These are phyloP conservation scores for Teratosphaeria viscida DNA, from an alignment of 2,329 filamentous ascomycete genomes.

Conservation along the genomic window DNA sequence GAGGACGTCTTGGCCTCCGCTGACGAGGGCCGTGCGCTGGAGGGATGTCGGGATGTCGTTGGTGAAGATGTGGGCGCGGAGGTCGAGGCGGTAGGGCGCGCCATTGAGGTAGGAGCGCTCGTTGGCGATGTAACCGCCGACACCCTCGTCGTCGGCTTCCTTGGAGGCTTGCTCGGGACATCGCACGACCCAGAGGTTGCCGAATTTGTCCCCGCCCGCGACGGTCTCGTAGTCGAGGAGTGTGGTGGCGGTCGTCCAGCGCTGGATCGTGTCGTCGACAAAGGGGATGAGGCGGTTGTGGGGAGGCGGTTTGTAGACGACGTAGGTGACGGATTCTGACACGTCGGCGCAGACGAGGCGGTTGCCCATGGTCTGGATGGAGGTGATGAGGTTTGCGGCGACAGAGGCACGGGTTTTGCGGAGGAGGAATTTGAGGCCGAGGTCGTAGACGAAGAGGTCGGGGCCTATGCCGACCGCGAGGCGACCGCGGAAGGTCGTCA, in stretches of 20 bases:
- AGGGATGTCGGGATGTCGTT: conserved; percentile 90
- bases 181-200: conserved; percentile 86
- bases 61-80: conserved; percentile 81
- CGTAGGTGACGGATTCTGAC: conserved; percentile 80
- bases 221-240: conserved; percentile 98
- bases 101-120: conserved; percentile 85
- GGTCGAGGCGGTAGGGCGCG: conserved; percentile 68
- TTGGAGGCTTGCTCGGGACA: conserved; percentile 77
- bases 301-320: conserved; percentile 76
- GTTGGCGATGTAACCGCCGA: conserved; percentile 82
- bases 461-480: conserved; percentile 77
- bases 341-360: conserved; percentile 89
- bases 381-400: conserved; percentile 59
- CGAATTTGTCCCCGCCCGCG: conserved; percentile 93
- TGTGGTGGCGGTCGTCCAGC: conserved; percentile 81
- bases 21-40: conserved; percentile 78
- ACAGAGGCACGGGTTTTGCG: conserved; percentile 55
- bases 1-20: conserved; percentile 82
- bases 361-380: conserved; percentile 78
- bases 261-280: conserved; percentile 75
- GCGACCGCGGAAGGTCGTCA: conserved; percentile 85
- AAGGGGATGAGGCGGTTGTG: conserved; percentile 91
- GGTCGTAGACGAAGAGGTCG: conserved; percentile 76
- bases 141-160: conserved; percentile 84
- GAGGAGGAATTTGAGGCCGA: conserved; percentile 84